Evolutionary conservation across 169 alveolate genomes (phyloP), one percentile per base, ranked within the genome.

Genomic region (Plasmodium coatneyi): DNA sequence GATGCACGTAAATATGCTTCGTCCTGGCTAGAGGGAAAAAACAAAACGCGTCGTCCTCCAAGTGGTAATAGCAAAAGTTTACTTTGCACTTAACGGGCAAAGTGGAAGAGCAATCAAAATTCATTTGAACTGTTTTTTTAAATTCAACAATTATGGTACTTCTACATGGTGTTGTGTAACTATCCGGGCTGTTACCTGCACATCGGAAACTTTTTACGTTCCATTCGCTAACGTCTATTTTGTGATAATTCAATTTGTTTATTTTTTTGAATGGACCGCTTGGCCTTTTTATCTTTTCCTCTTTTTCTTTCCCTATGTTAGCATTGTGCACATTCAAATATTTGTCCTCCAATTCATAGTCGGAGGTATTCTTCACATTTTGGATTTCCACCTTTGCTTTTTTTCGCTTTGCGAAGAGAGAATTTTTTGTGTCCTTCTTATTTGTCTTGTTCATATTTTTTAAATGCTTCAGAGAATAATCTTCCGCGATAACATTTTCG

Each of bases 91-190:
- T 87, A 49, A 80, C 56, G 46, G 93, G 93, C 56, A 87, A 79
- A 19, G 93, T 87, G 30, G 78, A 87, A 34, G 81, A 79, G 56
- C 71, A 87, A 87, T 87, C 90, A 87, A 87, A 87, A 87, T 87
- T 79, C 39, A 79, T 49, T 79, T 41, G 78, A 22, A 87, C 56
- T 54, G 43, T 56, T 79, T 87, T 87, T 79, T 56, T 87, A 79
- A 79, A 87, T 87, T 87, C 93, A 54, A 87, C 43, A 60, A 41
- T 39, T 87, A 87, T 78, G 22, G 81, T 60, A n/a, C 82, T 79
- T 66, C 71, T 87, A 78, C 49, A 79, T 39, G 82, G 71, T 49
- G 66, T 78, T 10, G 60, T 22, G 79, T 7, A 41, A 71, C 60
- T 41, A 60, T 25, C 12, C 34, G 16, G 52, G 6, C 6, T 34